Evolutionary conservation across 768 basidiomycete genomes (phyloP), one percentile per base, ranked within the genome.

Genomic region (Rhodotorula graminis): DNA sequence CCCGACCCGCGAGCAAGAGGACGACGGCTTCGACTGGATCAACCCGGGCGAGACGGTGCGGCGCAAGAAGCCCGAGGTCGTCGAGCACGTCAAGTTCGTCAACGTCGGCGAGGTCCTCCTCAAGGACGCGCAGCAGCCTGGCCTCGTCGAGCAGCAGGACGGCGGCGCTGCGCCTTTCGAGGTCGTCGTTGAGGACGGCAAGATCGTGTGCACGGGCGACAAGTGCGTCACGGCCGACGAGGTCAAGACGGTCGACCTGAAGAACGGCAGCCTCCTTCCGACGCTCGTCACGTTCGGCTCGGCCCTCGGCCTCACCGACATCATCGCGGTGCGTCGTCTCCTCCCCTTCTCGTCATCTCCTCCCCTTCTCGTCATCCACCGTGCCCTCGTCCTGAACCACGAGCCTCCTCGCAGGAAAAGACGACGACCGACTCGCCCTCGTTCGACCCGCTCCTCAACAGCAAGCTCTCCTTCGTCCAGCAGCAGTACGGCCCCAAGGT

Each of bases 1-100:
- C 53, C 55, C 55, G 50, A 50, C 56, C 33, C 14, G 61, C n/a
- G 61, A 87, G 8, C 80, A 82, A 46, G 84, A 86, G 40, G 74
- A 77, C 25, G 68, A 67, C 16, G 70, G 59, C 44, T 64, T 49
- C 21, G 58, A 65, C 29, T 74, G 33, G 42, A n/a, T 55, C 27
- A 53, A 55, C 52, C 63, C 63, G 15, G 52, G 63, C 37, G 61
- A 66, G 57, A 23, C 37, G 55, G 29, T 47, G 53, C 15, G 25
- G 25, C 42, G 23, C 55, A 52, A 57, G 49, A 61, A 47, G n/a
- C 61, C 37, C 6, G 47, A 61, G 21, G 42, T 56, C 27, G 47
- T 65, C 23, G 67, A 70, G 8, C 3, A 18, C 19, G 74, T 77
- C 50, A 56, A 65, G 52, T 77, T 77, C 52, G 61, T 40, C 33